These are phyloP conservation scores for Cubamyces lactineus DNA, from an alignment of 768 basidiomycete genomes.

Conservation along the genomic window DNA sequence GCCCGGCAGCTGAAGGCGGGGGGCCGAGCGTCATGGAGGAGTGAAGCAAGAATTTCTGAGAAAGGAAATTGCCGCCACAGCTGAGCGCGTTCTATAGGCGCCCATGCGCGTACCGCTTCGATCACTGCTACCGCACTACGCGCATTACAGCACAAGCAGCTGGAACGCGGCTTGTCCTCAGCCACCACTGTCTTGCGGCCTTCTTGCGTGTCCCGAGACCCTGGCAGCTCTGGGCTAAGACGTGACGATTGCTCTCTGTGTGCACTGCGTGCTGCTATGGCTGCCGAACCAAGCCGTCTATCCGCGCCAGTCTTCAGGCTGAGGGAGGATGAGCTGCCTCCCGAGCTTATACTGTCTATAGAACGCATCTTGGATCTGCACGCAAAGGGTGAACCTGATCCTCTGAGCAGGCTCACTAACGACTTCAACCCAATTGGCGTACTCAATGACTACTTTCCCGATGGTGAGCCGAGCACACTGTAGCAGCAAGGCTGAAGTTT, in stretches of 20 bases:
- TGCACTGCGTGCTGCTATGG: slow-evolving; percentile 1
- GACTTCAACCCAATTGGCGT: slow-evolving; percentile 60
- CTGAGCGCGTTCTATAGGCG: background rate
- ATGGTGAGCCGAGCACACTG: slow-evolving; percentile 53
- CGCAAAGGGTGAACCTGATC: slow-evolving; percentile 48
- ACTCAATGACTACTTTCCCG: slow-evolving; percentile 72
- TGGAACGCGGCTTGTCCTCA: background rate
- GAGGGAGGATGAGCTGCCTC: slow-evolving; percentile 55
- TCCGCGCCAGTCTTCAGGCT: slow-evolving; percentile 5
- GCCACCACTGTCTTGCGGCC: too few relatives aligned
- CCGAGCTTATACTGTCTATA: slow-evolving; percentile 69
- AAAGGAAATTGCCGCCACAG: slow-evolving; percentile 24
- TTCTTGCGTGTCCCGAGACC: too few relatives aligned
- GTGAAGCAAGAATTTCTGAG: slow-evolving; percentile 10
- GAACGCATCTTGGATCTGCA: slow-evolving; percentile 68
- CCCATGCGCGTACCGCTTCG: slow-evolving; percentile 5
- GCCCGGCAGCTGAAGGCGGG: slow-evolving; percentile 45
- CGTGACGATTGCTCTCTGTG: background rate
- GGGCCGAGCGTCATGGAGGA: slow-evolving; percentile 44
- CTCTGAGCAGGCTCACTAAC: slow-evolving; percentile 59
- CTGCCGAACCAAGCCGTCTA: slow-evolving; percentile 14
- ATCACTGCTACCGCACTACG: background rate
- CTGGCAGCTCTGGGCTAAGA: too few relatives aligned
- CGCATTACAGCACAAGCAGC: background rate
- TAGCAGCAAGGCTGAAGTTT: background rate